Percentiles rank a stretch among this genome's conserved stretches.
These are phyloP conservation scores for Syzygium grande DNA, from an alignment of 345 rosid genomes.

Conservation along the genomic window DNA sequence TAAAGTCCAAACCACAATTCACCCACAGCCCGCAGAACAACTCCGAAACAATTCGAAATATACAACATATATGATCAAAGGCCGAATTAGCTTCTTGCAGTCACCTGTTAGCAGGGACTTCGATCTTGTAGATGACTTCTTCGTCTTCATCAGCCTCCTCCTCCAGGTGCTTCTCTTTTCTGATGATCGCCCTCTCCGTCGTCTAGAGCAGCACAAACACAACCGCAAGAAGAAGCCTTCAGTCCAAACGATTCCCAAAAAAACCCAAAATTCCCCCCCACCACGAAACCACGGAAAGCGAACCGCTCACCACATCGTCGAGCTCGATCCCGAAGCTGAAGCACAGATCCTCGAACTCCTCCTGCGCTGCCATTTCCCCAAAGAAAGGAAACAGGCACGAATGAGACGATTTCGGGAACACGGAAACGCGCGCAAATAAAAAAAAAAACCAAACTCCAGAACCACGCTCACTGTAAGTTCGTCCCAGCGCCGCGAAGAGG, in stretches of 20 bases:
- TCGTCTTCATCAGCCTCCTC: constrained; percentile 43
- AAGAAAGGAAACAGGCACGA: neutral
- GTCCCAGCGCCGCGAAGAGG: constrained; percentile 57
- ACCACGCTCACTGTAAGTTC: constrained; percentile 41
- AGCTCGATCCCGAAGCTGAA: constrained; percentile 90
- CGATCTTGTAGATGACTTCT: constrained; percentile 77
- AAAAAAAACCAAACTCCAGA: neutral
- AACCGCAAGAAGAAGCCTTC: neutral
- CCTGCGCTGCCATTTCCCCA: constrained; percentile 12
- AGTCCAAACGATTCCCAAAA: neutral
- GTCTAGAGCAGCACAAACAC: constrained; percentile 28
- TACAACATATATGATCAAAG: neutral
- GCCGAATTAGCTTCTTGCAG: neutral
- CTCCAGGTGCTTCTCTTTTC: constrained; percentile 70
- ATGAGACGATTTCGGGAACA: neutral
- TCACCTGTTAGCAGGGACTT: constrained; percentile 80
- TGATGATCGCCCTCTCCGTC: constrained; percentile 75
- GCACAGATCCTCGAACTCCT: constrained; percentile 84
- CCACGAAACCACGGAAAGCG: neutral
- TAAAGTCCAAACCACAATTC: neutral
- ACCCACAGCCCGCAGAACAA: rapidly evolving
- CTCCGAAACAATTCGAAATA: neutral
- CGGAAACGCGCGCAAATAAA: no score
- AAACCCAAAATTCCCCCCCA: neutral
- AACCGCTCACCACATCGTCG: constrained; percentile 72